Base-by-base conservation (phyloP, 441 rosid genomes). In the Pelargonium australe region DNA sequence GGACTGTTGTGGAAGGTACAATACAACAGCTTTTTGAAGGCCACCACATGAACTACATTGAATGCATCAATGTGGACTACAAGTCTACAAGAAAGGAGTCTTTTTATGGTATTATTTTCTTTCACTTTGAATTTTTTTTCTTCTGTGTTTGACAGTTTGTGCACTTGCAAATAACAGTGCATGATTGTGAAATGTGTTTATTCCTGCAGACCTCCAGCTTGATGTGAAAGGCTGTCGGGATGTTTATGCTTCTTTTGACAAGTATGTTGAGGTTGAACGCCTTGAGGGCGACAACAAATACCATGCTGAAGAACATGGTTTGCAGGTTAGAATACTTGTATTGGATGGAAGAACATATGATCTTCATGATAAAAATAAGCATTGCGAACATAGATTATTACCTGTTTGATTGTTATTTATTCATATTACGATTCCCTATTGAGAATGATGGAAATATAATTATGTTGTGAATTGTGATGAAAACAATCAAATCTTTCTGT, bases 281-380 rank as follows among this genome's bases (percentile, higher is more conserved):
- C 94, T 94, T 25, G 98, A 94, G 82, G 98, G 97, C 62, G 97
- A 94, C 78, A 91, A 94, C 80, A 94, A 89, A 68, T 94, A 94
- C 74, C 96, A 91, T 62, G 92, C 96, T 44, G 99, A 88, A 79
- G 89, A 86, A 65, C 89, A 85, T 77, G 97, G 94, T 69, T 83
- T 94, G 82, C 97, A 94, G 99, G 97, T 92, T 31, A 44, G 83
- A 7, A 16, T 57, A 17, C 8, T 57, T 9, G 19, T 57, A 57
- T 57, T 17, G 7, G 20, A 1, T 4, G 10, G 23, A 9, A 57
- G 0, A 57, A 17, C 62, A 3, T 57, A 57, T 57, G 62, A 28
- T 28, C 31, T 28, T 28, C 31, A 28, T 28, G 31, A 28, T 28
- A 51, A 14, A n/a, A 53, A 53, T 53, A 53, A 53, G 20, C 60